Evolutionary conservation across 164 flowering plant species (phyloP), one percentile per base, ranked within the genome.

Genomic region (Amborella trichopoda): DNA sequence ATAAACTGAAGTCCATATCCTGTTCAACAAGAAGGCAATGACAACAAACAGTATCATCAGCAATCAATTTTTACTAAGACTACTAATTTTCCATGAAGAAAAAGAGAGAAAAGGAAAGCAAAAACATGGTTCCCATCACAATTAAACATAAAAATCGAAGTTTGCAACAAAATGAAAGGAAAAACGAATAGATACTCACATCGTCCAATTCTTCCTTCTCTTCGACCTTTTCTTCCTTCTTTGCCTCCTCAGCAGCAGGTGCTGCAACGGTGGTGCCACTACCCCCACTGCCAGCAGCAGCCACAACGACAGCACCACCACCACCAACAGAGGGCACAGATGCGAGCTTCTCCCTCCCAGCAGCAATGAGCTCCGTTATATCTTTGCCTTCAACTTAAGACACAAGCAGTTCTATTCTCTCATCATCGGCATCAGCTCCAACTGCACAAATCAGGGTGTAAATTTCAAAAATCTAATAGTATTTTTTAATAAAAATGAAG

Each of bases 131-230:
- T 12, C 28, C 22, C 9, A 9, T 10, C 10, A 23, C 9, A 5
- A 2, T 26, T 5, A 28, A 17, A 18, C 20, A 18, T 4, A 47
- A 3, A 5, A 38, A 5, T 14, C 34, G 0, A 45, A 28, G 30
- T 14, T 27, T 4, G 23, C 3, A 18, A 5, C 20, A 6, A 28
- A 32, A 28, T 19, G 8, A 32, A 27, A 48, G 25, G n/a, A 23
- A 5, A 3, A 23, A 13, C 16, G 19, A 37, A 8, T 19, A 6
- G 18, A 55, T 12, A 21, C 19, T 14, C 47, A 71, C 71, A 28
- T 72, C 77, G 40, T 72, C 77, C 3, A 73, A 63, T 18, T 72
- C 71, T 28, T 68, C 73, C 45, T 68, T 63, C 63, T 68, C 71
- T 23, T 68, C 74, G 22, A 52, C 65, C 45, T 68, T 69, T 50